Evolutionary conservation across 2,329 filamentous ascomycete genomes (phyloP).

Genomic region (Venturia nashicola): DNA sequence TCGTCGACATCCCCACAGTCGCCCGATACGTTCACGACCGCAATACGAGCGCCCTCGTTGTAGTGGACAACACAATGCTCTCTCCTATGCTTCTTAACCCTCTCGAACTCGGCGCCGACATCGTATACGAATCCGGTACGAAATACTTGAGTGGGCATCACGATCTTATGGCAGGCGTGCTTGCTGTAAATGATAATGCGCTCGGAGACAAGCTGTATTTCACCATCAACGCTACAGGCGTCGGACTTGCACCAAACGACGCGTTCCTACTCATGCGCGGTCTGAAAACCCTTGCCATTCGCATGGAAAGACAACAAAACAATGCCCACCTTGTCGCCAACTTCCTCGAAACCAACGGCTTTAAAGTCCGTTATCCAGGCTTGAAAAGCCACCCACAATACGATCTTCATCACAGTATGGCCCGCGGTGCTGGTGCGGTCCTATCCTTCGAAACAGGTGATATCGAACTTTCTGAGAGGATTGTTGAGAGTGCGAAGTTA

Average conservation of each 20-base stretch:
- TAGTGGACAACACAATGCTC: constrained; percentile 98
- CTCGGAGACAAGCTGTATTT: constrained; percentile 89
- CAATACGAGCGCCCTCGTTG: constrained; percentile 69
- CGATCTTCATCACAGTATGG: constrained; percentile 90
- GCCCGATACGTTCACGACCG: constrained; percentile 62
- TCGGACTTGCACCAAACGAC: constrained; percentile 88
- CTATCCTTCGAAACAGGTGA: constrained; percentile 94
- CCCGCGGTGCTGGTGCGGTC: constrained; percentile 85
- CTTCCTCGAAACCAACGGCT: constrained; percentile 83
- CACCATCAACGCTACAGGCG: constrained; percentile 92
- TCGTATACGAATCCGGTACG: constrained; percentile 94
- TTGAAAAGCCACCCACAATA: constrained; percentile 93
- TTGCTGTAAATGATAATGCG: constrained; percentile 72
- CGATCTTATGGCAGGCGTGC: constrained; percentile 96
- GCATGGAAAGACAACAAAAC: constrained; percentile 96
- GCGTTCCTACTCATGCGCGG: constrained; percentile 91
- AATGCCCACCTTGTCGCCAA: constrained; percentile 86
- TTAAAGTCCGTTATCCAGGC: constrained; percentile 90
- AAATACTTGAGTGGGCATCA: constrained; percentile 98
- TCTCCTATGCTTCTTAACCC: constrained; percentile 91
- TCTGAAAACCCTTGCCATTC: constrained; percentile 90
- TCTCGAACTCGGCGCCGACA: constrained; percentile 84
- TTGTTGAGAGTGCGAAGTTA: constrained; percentile 82
- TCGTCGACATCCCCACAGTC: constrained; percentile 80
- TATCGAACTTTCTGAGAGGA: constrained; percentile 68